Evolutionary conservation across 2,329 filamentous ascomycete genomes (phyloP), one percentile per base, ranked within the genome.

Genomic region (Diaporthe sp.): DNA sequence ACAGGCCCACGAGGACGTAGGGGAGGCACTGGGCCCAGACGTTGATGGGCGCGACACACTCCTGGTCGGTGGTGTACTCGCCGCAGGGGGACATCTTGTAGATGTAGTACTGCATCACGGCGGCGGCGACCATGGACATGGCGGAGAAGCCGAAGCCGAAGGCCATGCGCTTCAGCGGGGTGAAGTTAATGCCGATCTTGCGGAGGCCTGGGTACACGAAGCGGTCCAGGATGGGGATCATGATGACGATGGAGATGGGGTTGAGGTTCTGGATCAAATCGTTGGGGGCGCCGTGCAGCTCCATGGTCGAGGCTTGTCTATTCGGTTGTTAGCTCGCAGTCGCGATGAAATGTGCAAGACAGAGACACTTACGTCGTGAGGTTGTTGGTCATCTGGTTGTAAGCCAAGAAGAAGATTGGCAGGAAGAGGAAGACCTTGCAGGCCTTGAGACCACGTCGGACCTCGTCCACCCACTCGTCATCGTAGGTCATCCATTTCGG

Each of bases 401-500:
- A 91, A 39, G 87, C 86, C 73, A 89, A 84, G 86, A 89, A 91
- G 84, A 90, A 91, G 78, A 92, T 88, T 55, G 93, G 93, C 74
- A 92, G 89, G 87, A 93, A 95, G 77, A 92, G 83, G 83, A 94
- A 96, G 46, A 95, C 93, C 78, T 90, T 88, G 86, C 92, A 94
- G 74, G 93, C 92, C 79, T 89, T 87, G 74, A 94, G 86, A 77
- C 93, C 94, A 83, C 94, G 92, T 71, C 88, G 88, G 67, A 95
- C 91, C 81, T 96, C 93, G 81, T 95, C 94, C 46, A 96, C 94
- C 94, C 94, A 96, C 71, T 91, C 90, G 79, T 96, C 94, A 77
- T 96, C 94, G 79, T 95, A 95, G 0, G 92, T 94, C 92, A 96
- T 95, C 93, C 93, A 96, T 0, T 73, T 55, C 0, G 94, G 94